Base-by-base conservation (phyloP, 2,329 filamentous ascomycete species). In the Thielaviopsis populi region DNA sequence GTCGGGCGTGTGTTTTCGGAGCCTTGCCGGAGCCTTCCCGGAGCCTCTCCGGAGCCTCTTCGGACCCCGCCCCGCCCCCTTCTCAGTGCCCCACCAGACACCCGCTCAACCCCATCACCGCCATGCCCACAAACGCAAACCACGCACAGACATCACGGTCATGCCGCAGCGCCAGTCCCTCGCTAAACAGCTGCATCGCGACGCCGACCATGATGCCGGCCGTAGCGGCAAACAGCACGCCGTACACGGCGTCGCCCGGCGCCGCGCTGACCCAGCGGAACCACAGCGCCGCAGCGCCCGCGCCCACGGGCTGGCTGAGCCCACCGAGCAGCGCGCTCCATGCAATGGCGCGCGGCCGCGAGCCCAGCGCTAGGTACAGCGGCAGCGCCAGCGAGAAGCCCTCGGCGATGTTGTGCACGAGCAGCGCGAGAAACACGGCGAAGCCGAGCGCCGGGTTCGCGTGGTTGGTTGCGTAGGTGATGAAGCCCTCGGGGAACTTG, bases 341-440 rank as follows among this genome's bases (percentile, higher is more conserved):
- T 66, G 88, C 74, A 76, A 97, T 94, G 19, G 94, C 92, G 69
- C 85, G 87, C 71, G 83, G 77, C 56, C 91, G 86, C 65, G 85
- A 92, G 67, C 86, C 82, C 40, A 96, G 82, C 1, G 94, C 94
- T 70, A 99, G 88, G 74, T 95, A 99, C 0, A 99, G 79, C 0
- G 94, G 94, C 0, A 99, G 77, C 0, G 91, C 90, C 81, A 99
- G 87, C 67, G 91, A 89, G 72, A 97, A 97, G 1, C 94, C 94
- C 76, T 99, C 94, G 33, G 90, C 91, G 70, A 99, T 95, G 75
- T 97, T 99, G 79, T 99, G 94, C 66, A 99, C 92, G 72, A 96
- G 96, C 7, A 99, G 81, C 0, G 94, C 92, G 73, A 97, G 83
- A 75, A 99, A 99, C 63, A 99, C 90, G 62, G 89, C 88, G 74